phyloP scores from a whole-genome alignment of 2,329 filamentous ascomycete species.

The Phyllosticta citrichinensis region DNA sequence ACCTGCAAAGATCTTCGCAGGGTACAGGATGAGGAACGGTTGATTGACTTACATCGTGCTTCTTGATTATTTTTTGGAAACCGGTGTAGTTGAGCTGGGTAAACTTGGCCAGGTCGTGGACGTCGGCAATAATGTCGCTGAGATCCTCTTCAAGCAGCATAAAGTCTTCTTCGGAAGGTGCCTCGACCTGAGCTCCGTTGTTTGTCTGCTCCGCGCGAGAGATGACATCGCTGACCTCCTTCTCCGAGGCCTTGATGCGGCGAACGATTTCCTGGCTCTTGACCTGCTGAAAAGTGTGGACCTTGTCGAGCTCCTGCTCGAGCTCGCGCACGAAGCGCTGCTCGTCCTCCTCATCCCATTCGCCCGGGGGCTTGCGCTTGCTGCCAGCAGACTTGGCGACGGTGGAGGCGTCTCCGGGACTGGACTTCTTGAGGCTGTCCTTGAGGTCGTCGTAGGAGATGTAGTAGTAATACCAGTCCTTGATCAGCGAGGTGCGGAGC shows the following conservation, averaged over 20 bases:
- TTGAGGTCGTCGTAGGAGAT: constrained; percentile 96
- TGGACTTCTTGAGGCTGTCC: constrained; percentile 66
- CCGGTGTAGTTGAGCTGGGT: constrained; percentile 98
- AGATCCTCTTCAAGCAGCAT: constrained; percentile 87
- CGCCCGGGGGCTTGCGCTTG: constrained; percentile 34
- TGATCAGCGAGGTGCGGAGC: constrained; percentile 88
- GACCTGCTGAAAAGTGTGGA: constrained; percentile 93
- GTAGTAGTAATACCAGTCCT: constrained; percentile 97
- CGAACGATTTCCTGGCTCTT: constrained; percentile 94
- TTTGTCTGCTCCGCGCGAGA: constrained; percentile 45
- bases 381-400: constrained; percentile 2
- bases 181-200: constrained; percentile 22
- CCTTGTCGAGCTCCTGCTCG: constrained; percentile 90
- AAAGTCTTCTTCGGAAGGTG: constrained; percentile 81
- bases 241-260: constrained; percentile 77
- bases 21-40: background rate
- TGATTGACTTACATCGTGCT: constrained; percentile 70
- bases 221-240: constrained; percentile 83
- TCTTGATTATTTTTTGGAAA: constrained; percentile 99
- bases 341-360: constrained; percentile 91
- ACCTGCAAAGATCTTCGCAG: constrained; percentile 1
- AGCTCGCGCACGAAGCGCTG: constrained; percentile 76
- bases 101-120: constrained; percentile 96
- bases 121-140: constrained; percentile 96
- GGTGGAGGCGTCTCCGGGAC: constrained; percentile 38